Percentiles rank a stretch among this genome's conserved stretches.
These are phyloP conservation scores for Chondrus crispus DNA, from an alignment of 23 red algal genomes.

Conservation along the genomic window DNA sequence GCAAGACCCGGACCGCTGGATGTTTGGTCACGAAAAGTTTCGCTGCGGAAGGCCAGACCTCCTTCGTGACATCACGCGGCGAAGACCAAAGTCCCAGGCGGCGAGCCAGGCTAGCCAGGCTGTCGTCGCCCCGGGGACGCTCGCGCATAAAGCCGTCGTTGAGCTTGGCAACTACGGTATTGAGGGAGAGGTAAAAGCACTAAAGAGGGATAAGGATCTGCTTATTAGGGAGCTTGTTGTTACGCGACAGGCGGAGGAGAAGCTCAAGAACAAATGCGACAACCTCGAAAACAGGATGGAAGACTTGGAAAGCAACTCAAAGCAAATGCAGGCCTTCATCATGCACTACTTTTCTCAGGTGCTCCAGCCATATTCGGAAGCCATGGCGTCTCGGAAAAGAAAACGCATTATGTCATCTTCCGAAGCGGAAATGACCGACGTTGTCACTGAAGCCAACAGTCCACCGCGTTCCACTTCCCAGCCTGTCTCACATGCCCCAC, in stretches of 20 bases:
- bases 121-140: background rate
- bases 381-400: slow-evolving; percentile 71
- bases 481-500: background rate
- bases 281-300: slow-evolving; percentile 72
- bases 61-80: slow-evolving; percentile 74
- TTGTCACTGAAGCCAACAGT: background rate
- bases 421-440: background rate
- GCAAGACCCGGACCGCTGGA: slow-evolving; percentile 86
- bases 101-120: background rate
- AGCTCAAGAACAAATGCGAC: slow-evolving; percentile 71
- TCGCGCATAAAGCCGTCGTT: slow-evolving; percentile 57
- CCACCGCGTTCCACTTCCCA: background rate
- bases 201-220: slow-evolving; percentile 87
- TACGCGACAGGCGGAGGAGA: slow-evolving; percentile 78
- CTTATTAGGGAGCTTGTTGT: slow-evolving; percentile 86
- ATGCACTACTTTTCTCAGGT: slow-evolving; percentile 86
- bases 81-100: slow-evolving; percentile 40
- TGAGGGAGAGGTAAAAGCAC: slow-evolving; percentile 66
- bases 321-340: slow-evolving; percentile 91
- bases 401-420: slow-evolving; percentile 48
- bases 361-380: slow-evolving; percentile 50
- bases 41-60: slow-evolving; percentile 71
- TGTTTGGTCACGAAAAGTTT: slow-evolving; percentile 92
- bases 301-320: slow-evolving; percentile 64
- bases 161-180: slow-evolving; percentile 94